These are phyloP conservation scores for Jimgerdemannia flammicorona DNA, from an alignment of 192 early-diverging fungal genomes.

Conservation along the genomic window DNA sequence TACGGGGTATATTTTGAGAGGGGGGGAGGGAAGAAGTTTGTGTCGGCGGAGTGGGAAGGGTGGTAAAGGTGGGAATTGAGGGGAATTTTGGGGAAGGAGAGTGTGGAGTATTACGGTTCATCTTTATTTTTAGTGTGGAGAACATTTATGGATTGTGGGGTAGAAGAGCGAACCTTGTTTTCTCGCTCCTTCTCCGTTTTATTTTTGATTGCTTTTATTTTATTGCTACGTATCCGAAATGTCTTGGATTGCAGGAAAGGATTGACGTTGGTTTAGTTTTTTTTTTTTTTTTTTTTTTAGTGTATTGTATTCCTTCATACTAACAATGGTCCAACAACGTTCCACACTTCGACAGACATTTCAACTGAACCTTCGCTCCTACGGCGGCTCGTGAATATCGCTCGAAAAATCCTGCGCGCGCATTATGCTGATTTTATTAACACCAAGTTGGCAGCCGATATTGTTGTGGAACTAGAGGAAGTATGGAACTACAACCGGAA, in stretches of 20 bases:
- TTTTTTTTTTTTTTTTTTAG: background rate
- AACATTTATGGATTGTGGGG: too few species aligned
- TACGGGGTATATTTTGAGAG: too few species aligned
- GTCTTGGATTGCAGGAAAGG: too few species aligned
- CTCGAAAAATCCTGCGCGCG: slow-evolving; percentile 48
- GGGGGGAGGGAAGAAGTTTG: too few species aligned
- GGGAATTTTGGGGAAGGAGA: background rate
- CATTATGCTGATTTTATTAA: slow-evolving; percentile 43
- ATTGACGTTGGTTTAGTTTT: background rate
- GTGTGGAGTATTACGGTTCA: too few species aligned
- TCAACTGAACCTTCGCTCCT: slow-evolving; percentile 38
- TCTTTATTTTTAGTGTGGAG: too few species aligned
- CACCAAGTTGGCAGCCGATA: slow-evolving; percentile 45
- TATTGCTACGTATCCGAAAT: too few species aligned
- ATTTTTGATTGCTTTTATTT: too few species aligned
- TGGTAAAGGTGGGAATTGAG: background rate
- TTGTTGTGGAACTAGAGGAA: slow-evolving; percentile 60
- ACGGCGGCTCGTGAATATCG: slow-evolving; percentile 21
- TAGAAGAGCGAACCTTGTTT: too few species aligned
- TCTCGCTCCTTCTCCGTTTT: too few species aligned
- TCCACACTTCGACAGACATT: slow-evolving; percentile 44
- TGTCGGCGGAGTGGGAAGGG: too few species aligned
- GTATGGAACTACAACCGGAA: slow-evolving; percentile 54
- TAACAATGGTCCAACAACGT: slow-evolving; percentile 27
- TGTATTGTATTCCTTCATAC: background rate